phyloP scores from a whole-genome alignment of 345 rosid genomes.

The Rhizophora mangle region DNA sequence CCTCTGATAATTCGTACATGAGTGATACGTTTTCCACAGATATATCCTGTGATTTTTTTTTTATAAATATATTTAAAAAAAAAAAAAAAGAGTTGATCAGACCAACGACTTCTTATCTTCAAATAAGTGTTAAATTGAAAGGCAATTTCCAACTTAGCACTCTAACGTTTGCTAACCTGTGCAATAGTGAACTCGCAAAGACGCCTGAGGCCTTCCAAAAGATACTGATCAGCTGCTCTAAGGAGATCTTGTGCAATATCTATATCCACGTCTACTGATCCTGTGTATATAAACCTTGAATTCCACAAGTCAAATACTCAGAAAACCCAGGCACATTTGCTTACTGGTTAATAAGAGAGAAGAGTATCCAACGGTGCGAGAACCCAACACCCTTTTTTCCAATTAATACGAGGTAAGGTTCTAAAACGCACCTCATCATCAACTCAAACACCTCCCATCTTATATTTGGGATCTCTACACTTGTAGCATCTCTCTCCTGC shows the following conservation, averaged over 20 bases:
- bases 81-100: conserved; percentile 8
- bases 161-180: conserved; percentile 37
- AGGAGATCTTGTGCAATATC: conserved; percentile 69
- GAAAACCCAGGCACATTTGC: not conserved
- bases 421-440: conserved; percentile 57
- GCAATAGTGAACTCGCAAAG: conserved; percentile 66
- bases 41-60: conserved; percentile 36
- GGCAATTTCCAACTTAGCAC: not conserved
- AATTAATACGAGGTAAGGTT: not conserved
- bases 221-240: conserved; percentile 82
- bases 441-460: conserved; percentile 71
- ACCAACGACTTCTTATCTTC: not conserved
- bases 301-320: conserved; percentile 10
- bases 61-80: too few species aligned
- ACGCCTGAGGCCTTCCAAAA: conserved; percentile 66
- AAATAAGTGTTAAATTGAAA: not conserved
- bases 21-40: conserved; percentile 48
- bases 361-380: too few species aligned
- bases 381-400: not conserved
- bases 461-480: conserved; percentile 75
- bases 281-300: conserved; percentile 69
- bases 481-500: conserved; percentile 67
- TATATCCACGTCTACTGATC: conserved; percentile 41
- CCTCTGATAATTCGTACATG: conserved; percentile 67
- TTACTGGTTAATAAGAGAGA: too few species aligned